A percentile compares a stretch with the other conserved stretches of the same genome.
These are phyloP conservation scores for Chlorella sp. DNA, from an alignment of 139 green algal genomes.

Conservation along the genomic window DNA sequence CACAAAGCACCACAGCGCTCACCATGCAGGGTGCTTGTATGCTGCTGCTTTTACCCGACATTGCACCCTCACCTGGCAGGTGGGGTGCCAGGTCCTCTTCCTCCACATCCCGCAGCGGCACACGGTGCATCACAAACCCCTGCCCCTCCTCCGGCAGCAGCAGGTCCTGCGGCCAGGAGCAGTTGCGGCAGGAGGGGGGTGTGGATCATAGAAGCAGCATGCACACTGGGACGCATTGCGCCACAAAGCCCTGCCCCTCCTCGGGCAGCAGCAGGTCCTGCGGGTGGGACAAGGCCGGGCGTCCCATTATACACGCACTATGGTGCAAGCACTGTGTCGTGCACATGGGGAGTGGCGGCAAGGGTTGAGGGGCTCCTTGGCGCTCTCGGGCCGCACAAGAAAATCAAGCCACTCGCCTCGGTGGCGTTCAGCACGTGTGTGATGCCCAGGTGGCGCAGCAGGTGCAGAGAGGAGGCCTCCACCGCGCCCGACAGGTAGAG, in stretches of 20 bases:
- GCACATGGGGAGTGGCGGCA: too few relatives aligned
- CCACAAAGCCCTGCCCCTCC: neutral
- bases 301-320: neutral
- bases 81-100: slow-evolving; percentile 76
- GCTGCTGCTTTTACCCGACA: too few relatives aligned
- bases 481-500: slow-evolving; percentile 85
- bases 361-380: too few relatives aligned
- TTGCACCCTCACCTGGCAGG: slow-evolving; percentile 46
- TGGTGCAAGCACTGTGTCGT: too few relatives aligned
- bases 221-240: neutral
- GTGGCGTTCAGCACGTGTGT: slow-evolving; percentile 90
- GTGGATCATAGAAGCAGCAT: neutral
- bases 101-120: slow-evolving; percentile 78
- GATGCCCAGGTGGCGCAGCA: slow-evolving; percentile 84
- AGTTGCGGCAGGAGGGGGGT: neutral
- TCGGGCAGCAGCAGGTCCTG: slow-evolving; percentile 20
- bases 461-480: slow-evolving; percentile 71
- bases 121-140: slow-evolving; percentile 50
- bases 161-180: slow-evolving; percentile 18
- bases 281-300: neutral
- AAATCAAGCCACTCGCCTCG: slow-evolving; percentile 48
- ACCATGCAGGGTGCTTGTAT: too few relatives aligned
- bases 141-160: slow-evolving; percentile 34
- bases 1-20: neutral
- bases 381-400: too few relatives aligned